Percentiles rank a stretch among this genome's conserved stretches.
These are phyloP conservation scores for Exserohilum rostratum DNA, from an alignment of 2,329 filamentous ascomycete species.

Conservation along the genomic window DNA sequence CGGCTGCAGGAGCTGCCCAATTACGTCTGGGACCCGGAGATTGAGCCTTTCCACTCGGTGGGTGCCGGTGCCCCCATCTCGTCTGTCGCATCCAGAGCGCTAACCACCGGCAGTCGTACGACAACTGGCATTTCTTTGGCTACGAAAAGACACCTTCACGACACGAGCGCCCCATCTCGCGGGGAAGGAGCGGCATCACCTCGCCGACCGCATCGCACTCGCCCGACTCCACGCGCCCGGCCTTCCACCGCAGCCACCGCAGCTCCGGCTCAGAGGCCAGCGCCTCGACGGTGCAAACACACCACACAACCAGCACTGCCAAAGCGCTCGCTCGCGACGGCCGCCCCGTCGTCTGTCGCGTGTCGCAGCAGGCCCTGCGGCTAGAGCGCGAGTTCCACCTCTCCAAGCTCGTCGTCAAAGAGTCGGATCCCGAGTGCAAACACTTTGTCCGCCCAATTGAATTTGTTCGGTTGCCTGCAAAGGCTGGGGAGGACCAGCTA, in stretches of 20 bases:
- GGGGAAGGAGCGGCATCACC: conserved; percentile 32
- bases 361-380: conserved; percentile 81
- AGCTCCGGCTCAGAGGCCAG: conserved; percentile 47
- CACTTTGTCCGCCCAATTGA: conserved; percentile 85
- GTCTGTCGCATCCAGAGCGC: conserved; percentile 2
- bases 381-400: conserved; percentile 89
- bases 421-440: conserved; percentile 72
- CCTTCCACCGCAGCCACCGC: conserved; percentile 35
- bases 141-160: conserved; percentile 29
- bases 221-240: conserved; percentile 39
- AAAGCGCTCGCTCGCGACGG: conserved; percentile 50
- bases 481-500: conserved; percentile 74
- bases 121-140: conserved; percentile 74
- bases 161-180: conserved; percentile 29
- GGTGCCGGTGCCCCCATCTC: conserved; percentile 8
- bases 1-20: conserved; percentile 48
- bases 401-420: conserved; percentile 71
- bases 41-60: conserved; percentile 56
- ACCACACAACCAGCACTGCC: conserved; percentile 54
- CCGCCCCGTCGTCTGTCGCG: conserved; percentile 73
- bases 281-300: conserved; percentile 52
- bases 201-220: conserved; percentile 37
- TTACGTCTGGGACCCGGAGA: conserved; percentile 50
- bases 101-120: conserved; percentile 67
- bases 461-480: conserved; percentile 71